Conservation (phyloP, 805 yeast species). For the Cyberlindnera veronae region DNA sequence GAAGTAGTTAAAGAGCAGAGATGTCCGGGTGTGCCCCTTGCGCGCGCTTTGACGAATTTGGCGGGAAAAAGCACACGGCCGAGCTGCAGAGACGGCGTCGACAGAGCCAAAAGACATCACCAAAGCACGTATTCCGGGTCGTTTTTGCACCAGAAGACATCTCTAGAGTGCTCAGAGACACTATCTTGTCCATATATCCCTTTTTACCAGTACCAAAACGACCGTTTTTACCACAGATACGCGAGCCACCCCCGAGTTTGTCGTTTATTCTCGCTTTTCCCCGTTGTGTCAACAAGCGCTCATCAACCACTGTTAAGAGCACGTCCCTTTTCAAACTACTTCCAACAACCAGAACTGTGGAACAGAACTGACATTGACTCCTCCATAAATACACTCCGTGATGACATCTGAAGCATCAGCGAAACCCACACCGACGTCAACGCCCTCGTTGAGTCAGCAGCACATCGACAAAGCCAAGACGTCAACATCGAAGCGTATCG, state of each 20-base stretch:
- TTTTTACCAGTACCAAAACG: not conserved
- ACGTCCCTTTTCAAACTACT: too few species aligned
- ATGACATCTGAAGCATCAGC: conserved; percentile 12
- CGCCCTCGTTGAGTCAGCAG: conserved; percentile 16
- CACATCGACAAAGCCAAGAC: conserved; percentile 8
- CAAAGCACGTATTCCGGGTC: not conserved
- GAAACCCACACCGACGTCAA: conserved; percentile 13
- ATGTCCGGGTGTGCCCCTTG: conserved; percentile 9
- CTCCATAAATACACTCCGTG: not conserved
- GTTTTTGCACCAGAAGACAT: conserved; percentile 1
- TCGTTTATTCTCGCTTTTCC: conserved; percentile 1
- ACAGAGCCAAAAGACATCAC: conserved; percentile 1
- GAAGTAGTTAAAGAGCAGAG: not conserved
- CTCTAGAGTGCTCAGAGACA: too few species aligned
- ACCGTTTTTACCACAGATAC: not conserved
- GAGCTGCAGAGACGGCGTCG: conserved; percentile 1
- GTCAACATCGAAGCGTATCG: conserved; percentile 38
- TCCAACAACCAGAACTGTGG: too few species aligned
- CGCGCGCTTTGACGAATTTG: not conserved
- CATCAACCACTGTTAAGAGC: too few species aligned
- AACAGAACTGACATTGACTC: too few species aligned
- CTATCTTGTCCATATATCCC: not conserved
- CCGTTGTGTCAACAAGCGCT: conserved; percentile 12
- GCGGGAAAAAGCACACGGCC: conserved; percentile 6
- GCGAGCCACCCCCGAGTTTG: not conserved